Percentiles rank a stretch among this genome's conserved stretches.
These are phyloP conservation scores for Monosporascus sp. DNA, from an alignment of 2,329 filamentous ascomycete genomes.

Conservation along the genomic window DNA sequence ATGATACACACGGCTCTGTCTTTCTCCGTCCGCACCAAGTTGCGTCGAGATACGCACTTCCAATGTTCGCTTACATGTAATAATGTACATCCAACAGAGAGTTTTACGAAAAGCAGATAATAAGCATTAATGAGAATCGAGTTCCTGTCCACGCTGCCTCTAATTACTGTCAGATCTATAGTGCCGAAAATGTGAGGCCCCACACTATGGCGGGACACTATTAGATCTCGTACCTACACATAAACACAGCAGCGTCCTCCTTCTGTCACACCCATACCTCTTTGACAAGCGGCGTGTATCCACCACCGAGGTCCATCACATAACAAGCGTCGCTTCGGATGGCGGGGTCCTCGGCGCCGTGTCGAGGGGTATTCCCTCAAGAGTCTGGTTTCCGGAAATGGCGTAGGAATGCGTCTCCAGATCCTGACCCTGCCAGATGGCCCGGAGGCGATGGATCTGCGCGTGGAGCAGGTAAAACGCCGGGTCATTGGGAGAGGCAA, in stretches of 20 bases:
- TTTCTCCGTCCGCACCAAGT: neutral
- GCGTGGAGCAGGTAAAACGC: neutral
- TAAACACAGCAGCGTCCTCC: conserved; percentile 13
- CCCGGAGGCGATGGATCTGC: neutral
- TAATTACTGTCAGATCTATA: too few species aligned
- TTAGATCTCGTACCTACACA: conserved; percentile 1
- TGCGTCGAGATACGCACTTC: neutral
- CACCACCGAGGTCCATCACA: conserved; percentile 10
- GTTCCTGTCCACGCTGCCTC: neutral
- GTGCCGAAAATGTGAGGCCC: too few species aligned
- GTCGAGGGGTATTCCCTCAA: neutral
- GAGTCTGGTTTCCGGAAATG: neutral
- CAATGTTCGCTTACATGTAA: too few species aligned
- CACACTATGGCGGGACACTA: too few species aligned
- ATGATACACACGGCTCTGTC: neutral
- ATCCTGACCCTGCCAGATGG: neutral
- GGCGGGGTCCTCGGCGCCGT: neutral
- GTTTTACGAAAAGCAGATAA: too few species aligned
- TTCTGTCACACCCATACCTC: conserved; percentile 13
- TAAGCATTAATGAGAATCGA: too few species aligned
- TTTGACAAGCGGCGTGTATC: conserved; percentile 7
- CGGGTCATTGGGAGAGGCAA: neutral
- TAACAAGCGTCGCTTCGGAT: conserved; percentile 1
- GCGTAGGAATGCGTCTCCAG: neutral
- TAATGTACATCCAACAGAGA: too few species aligned